Conservation (phyloP, 2,329 filamentous ascomycete species). For the Diaporthe sp. region DNA sequence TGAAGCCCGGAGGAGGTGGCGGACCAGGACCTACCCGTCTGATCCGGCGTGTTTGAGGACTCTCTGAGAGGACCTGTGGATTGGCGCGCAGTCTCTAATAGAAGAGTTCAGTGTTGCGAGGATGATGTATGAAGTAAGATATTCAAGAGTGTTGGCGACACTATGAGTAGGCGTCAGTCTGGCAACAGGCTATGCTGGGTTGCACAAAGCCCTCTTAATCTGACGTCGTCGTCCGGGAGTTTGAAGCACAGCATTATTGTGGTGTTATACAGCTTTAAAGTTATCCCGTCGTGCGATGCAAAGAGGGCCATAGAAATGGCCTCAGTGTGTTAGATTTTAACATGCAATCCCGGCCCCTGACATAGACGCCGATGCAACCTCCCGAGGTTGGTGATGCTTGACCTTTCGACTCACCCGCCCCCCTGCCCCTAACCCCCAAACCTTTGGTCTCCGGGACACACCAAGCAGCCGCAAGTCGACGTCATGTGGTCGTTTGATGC, state of each 20-base stretch:
- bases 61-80: too few species aligned
- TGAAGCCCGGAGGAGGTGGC: background rate
- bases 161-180: background rate
- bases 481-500: constrained; percentile 30
- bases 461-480: constrained; percentile 23
- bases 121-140: constrained; percentile 5
- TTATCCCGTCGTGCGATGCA: background rate
- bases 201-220: background rate
- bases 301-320: background rate
- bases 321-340: background rate
- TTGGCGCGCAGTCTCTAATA: background rate
- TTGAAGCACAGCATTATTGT: background rate
- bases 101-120: background rate
- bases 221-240: background rate
- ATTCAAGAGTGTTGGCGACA: background rate
- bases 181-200: background rate
- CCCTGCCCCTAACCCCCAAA: background rate
- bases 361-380: background rate
- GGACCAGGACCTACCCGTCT: constrained; percentile 8
- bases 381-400: background rate
- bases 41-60: background rate
- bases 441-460: background rate
- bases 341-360: background rate
- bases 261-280: background rate
- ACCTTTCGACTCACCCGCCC: background rate